phyloP scores from a whole-genome alignment of 208 protist species.

The Leishmania lainsoni region DNA sequence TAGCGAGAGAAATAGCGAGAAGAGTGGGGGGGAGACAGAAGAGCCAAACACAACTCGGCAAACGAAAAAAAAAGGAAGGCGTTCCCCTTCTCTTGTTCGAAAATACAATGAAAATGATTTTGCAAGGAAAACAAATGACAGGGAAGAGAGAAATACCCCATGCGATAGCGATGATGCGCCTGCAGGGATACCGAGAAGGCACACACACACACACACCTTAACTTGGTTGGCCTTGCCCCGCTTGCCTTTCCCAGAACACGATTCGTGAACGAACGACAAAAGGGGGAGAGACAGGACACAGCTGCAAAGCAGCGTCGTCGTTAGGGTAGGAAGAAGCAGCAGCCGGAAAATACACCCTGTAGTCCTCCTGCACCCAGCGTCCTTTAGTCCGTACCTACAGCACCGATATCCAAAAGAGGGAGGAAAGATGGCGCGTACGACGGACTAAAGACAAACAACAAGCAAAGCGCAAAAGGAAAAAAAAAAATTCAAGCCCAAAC shows the following conservation, averaged over 20 bases:
- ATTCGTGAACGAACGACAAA: not conserved
- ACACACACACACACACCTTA: not conserved
- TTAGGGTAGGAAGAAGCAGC: not conserved
- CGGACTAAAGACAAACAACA: too few species aligned
- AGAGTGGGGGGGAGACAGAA: not conserved
- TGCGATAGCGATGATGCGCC: not conserved
- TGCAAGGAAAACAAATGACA: too few species aligned
- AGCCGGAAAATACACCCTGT: too few species aligned
- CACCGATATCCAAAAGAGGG: too few species aligned
- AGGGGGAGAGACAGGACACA: not conserved
- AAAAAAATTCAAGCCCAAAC: too few species aligned
- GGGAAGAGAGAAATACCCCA: not conserved
- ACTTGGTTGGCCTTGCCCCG: not conserved
- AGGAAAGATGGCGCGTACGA: too few species aligned
- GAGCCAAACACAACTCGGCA: not conserved
- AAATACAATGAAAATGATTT: not conserved
- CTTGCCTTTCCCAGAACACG: not conserved
- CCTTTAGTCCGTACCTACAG: too few species aligned
- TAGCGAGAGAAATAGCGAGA: not conserved
- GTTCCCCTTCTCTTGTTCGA: not conserved
- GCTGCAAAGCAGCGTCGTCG: not conserved
- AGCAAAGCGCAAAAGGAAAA: too few species aligned
- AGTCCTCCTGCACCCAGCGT: too few species aligned
- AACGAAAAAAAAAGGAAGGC: not conserved
- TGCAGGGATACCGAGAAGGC: not conserved